Percentiles rank a stretch among this genome's conserved stretches.
Evolutionary conservation across 805 yeast genomes (phyloP).

Genomic region (Ogataea pini): DNA sequence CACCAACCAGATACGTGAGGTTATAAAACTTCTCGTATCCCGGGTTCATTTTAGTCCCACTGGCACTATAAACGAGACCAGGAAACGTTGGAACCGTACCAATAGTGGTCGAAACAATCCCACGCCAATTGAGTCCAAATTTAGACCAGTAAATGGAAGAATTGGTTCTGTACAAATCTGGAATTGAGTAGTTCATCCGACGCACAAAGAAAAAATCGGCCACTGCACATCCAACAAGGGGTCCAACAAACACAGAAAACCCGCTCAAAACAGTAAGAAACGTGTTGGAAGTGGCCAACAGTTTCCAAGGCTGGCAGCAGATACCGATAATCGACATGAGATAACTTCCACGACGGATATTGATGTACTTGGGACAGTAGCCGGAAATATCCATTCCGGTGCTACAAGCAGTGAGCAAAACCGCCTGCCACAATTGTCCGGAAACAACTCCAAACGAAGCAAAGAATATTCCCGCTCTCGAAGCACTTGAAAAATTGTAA

Average conservation of each 20-base stretch:
- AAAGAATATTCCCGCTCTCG: conserved; percentile 52
- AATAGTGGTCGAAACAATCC: conserved; percentile 14
- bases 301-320: conserved; percentile 44
- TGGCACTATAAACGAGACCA: conserved; percentile 21
- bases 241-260: conserved; percentile 62
- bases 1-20: conserved; percentile 17
- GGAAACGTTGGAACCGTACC: conserved; percentile 23
- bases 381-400: conserved; percentile 56
- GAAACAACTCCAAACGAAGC: conserved; percentile 40
- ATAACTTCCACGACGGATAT: conserved; percentile 48
- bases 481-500: conserved; percentile 37
- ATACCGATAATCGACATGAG: conserved; percentile 38
- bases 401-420: conserved; percentile 42
- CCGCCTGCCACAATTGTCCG: conserved; percentile 42
- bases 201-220: conserved; percentile 30
- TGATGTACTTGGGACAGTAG: conserved; percentile 44
- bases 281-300: conserved; percentile 37
- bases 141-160: conserved; percentile 18
- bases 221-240: conserved; percentile 24
- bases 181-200: conserved; percentile 34
- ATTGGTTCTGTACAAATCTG: conserved; percentile 24
- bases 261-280: conserved; percentile 75
- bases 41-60: conserved; percentile 11
- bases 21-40: conserved; percentile 19
- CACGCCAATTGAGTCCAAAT: conserved; percentile 24